A percentile compares a stretch with the other conserved stretches of the same genome.
These are phyloP conservation scores for Trifolium dubium DNA, from an alignment of 306 rosid species.

Conservation along the genomic window DNA sequence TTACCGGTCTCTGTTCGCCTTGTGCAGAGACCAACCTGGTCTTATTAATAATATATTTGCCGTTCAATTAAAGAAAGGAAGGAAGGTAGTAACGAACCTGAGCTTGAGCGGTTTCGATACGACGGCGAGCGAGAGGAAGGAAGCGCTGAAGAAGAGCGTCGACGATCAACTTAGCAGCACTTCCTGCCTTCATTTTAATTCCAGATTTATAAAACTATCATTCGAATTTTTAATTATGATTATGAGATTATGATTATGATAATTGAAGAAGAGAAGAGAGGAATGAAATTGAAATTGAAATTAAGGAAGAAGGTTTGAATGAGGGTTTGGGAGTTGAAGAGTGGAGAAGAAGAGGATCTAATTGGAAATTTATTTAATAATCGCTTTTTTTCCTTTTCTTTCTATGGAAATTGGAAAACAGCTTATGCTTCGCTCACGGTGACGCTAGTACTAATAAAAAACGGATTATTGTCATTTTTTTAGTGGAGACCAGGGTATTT, in stretches of 20 bases:
- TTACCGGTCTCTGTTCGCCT: too few relatives aligned
- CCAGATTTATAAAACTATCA: slow-evolving; percentile 32
- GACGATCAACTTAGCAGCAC: slow-evolving; percentile 96
- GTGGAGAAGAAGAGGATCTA: background rate
- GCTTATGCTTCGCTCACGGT: background rate
- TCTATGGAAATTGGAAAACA: background rate
- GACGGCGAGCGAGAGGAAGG: slow-evolving; percentile 98
- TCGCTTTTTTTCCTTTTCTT: background rate
- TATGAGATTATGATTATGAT: background rate
- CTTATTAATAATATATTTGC: too few relatives aligned
- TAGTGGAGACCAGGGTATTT: too few relatives aligned
- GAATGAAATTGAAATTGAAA: background rate
- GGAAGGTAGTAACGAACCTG: slow-evolving; percentile 52
- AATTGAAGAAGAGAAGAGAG: background rate
- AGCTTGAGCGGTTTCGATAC: slow-evolving; percentile 98
- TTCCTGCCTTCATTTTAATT: slow-evolving; percentile 80
- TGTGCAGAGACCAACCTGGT: too few relatives aligned
- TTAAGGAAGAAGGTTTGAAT: slow-evolving; percentile 1
- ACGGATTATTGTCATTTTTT: too few relatives aligned
- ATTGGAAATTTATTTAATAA: background rate
- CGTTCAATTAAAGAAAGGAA: too few relatives aligned
- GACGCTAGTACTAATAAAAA: too few relatives aligned
- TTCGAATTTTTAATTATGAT: slow-evolving; percentile 9
- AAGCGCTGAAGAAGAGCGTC: slow-evolving; percentile 98
- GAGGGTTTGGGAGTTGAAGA: slow-evolving; percentile 22